Evolutionary conservation across 495 filamentous ascomycete species (phyloP), one percentile per base, ranked within the genome.

Genomic region (Arthonia radiata): DNA sequence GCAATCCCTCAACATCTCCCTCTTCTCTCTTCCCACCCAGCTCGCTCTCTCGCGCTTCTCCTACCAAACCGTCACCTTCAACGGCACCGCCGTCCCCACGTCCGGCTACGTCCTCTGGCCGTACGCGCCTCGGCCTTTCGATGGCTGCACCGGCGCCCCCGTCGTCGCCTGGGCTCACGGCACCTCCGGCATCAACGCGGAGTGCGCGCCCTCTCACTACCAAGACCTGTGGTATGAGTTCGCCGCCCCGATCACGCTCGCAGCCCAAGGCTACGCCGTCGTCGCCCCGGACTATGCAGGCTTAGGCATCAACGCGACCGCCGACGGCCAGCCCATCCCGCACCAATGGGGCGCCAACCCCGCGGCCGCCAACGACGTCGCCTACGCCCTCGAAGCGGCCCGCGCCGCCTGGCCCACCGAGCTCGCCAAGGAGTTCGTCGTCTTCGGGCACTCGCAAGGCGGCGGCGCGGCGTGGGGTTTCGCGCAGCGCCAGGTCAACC

Each of bases 41-140:
- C 19, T 22, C 19, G 11, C 19, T 11, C 6, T 22, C 7, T 22
- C 19, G 11, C 12, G 4, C 21, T 32, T 66, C 32, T 21, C 61
- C 0, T 66, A 61, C 34, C 49, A 49, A 17, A 52, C 53, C 2
- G 41, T 42, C 13, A 49, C 45, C 23, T 31, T 49, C 19, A 57
- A 56, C 29, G 55, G 56, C 9, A 52, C 54, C 12, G 24, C 47
- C 1, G 34, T 61, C 5, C 61, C 61, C 1, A 47, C 52, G 6
- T 58, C 61, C 2, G 61, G 48, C 6, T 60, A 48, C 37, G 42
- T 66, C 13, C 54, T 66, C 14, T 61, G 56, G 56, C 61, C 58
- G 0, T 59, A 48, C 36, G 27, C 30, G 6, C 44, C 11, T 22
- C 7, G n/a, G n/a, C n/a, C n/a, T n/a, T n/a, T 11, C 19, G 11